Base-by-base conservation (phyloP, 768 basidiomycete genomes). In the Podaxis sp. region DNA sequence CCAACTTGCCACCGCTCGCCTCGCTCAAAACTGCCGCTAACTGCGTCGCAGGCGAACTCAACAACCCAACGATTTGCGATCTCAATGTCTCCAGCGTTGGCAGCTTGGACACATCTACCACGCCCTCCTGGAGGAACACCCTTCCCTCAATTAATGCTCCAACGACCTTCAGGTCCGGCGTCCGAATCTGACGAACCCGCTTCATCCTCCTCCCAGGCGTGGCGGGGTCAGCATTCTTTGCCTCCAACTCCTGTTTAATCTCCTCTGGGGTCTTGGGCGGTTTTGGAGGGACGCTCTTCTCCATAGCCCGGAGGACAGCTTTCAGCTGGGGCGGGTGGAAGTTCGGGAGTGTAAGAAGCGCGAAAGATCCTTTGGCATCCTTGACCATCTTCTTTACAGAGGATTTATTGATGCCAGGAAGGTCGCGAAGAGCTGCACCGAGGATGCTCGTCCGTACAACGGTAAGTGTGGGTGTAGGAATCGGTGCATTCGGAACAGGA, bases 1-100 rank as follows among this genome's bases (percentile, higher is more conserved):
- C 84, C 69, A 91, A 71, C 64, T 79, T 81, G n/a, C 86, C 90
- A 56, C 90, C 90, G 63, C 84, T 82, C 40, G 89, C 88, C 71
- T 88, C 73, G 36, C 68, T 65, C 38, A 73, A 51, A 7, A 69
- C 73, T 0, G 84, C 87, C 3, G 90, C 85, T 52, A 96, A 79
- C 73, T 92, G 89, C 64, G 84, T 79, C 11, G 85, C 87, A 49
- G 92, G 93, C 13, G 86, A 80, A 62, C 88, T 88, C 64, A 98
- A 72, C 75, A 97, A 65, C 7, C 95, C 95, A 13, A 96, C 89
- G 61, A 98, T 82, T 74, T 96, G 94, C 17, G 88, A 88, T 57
- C 90, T 77, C 64, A 97, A 74, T 2, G 85, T 87, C 42, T 90
- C 89, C 69, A 96, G 74, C 49, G 89, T 84, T 22, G 95, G 95